Base-by-base conservation (phyloP, 1,284 basidiomycete species). In the Papiliotrema terrestris region DNA sequence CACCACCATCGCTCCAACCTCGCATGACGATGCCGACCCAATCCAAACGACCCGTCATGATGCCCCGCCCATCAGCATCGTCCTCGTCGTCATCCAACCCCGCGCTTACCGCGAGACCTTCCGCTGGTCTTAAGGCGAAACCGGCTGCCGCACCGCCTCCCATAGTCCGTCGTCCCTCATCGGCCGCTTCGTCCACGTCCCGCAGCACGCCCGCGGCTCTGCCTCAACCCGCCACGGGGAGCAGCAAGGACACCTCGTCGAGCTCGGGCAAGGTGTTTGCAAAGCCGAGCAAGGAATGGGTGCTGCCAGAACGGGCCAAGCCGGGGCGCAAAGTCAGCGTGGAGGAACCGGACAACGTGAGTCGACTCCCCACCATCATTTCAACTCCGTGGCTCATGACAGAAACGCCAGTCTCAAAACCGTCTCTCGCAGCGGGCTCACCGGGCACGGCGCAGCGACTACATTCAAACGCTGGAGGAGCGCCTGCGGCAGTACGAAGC, bases 341-440 rank as follows among this genome's bases (percentile, higher is more conserved):
- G 62, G 88, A 88, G 60, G 59, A 78, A 53, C 73, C 72, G n/a
- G 73, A 75, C 41, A 69, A 66, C 49, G 69, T 69, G 61, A 62
- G 69, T 65, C 14, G 1, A 14, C 22, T 2, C 9, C 20, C 37
- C 13, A 49, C 20, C 19, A 19, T 26, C 20, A 44, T 25, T 54
- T n/a, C 23, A 37, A n/a, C 13, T 17, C 8, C 41, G 23, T 4
- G 9, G 25, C 25, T 38, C 5, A 39, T 32, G 17, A 3, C 42
- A 68, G 63, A 67, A 69, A 57, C 65, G 72, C 0, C 69, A 72
- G 65, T 70, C 55, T 9, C 63, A 72, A 60, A 94, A 78, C 62
- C 67, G 91, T 60, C 88, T 88, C 39, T 90, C 90, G 4, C 91
- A 95, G 72, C 85, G 91, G 44, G 91, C 91, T 3, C 93, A 94